A percentile compares a stretch with the other conserved stretches of the same genome.
Evolutionary conservation across 2,329 filamentous ascomycete species (phyloP).

Genomic region (Fusarium albosuccineum): DNA sequence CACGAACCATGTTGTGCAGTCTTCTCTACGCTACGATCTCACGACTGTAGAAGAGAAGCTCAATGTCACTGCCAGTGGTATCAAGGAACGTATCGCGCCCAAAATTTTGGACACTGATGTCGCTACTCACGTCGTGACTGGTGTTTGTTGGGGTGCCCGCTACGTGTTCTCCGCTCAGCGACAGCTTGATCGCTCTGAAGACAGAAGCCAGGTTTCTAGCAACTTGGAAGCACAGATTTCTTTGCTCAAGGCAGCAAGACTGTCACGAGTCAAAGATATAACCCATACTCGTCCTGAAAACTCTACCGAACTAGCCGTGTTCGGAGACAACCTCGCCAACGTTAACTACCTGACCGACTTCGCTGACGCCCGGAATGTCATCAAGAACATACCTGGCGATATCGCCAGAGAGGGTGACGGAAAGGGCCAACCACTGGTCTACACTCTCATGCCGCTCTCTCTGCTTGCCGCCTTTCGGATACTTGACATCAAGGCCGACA

Average conservation of each 20-base stretch:
- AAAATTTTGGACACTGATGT: not conserved
- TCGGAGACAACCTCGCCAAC: not conserved
- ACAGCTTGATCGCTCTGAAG: not conserved
- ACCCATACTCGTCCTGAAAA: not conserved
- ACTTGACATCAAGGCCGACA: not conserved
- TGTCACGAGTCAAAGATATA: not conserved
- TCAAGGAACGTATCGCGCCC: not conserved
- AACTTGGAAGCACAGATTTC: not conserved
- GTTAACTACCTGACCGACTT: not conserved
- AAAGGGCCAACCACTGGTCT: not conserved
- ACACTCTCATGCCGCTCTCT: not conserved
- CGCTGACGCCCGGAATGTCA: not conserved
- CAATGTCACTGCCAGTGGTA: not conserved
- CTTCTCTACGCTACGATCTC: not conserved
- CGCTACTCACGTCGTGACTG: constrained; percentile 2
- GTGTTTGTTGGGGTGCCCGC: not conserved
- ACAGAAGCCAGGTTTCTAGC: not conserved
- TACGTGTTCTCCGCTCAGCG: not conserved
- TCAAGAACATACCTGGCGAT: not conserved
- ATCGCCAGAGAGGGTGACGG: not conserved
- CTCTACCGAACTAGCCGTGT: not conserved
- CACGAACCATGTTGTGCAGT: not conserved
- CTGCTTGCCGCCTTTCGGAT: not conserved
- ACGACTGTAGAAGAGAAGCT: not conserved
- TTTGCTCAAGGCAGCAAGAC: not conserved